phyloP scores from a whole-genome alignment of 2,329 filamentous ascomycete genomes.

The Talaromyces pinophilus region DNA sequence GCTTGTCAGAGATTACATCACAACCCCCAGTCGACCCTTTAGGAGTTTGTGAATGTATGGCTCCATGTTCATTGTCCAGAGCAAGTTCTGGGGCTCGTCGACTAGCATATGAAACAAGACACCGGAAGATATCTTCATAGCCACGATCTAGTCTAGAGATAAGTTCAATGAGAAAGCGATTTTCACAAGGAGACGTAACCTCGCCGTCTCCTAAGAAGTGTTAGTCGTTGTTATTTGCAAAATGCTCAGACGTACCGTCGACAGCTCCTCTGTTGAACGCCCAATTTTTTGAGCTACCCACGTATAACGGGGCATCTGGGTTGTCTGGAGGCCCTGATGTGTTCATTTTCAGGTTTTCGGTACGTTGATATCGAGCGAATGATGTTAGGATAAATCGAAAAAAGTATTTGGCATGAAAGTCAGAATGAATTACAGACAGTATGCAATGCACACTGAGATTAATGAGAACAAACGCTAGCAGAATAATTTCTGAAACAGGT shows the following conservation, averaged over 20 bases:
- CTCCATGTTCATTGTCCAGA: slow-evolving; percentile 28
- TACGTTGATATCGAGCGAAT: background rate
- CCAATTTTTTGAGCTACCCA: slow-evolving; percentile 16
- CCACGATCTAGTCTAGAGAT: slow-evolving; percentile 3
- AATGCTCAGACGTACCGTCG: slow-evolving; percentile 7
- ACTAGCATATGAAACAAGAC: slow-evolving; percentile 18
- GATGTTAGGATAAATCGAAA: background rate
- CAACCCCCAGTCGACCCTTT: slow-evolving; percentile 28
- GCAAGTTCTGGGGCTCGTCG: background rate
- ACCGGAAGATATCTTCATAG: slow-evolving; percentile 13
- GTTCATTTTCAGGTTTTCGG: background rate
- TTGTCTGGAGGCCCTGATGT: slow-evolving; percentile 11
- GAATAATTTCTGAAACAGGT: slow-evolving; percentile 6
- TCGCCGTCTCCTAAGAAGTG: slow-evolving; percentile 13
- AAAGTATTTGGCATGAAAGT: background rate
- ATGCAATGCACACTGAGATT: background rate
- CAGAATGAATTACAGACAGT: background rate
- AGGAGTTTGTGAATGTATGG: slow-evolving; percentile 34
- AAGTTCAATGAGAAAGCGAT: slow-evolving; percentile 20
- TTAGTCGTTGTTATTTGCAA: slow-evolving; percentile 4
- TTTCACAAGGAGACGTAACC: slow-evolving; percentile 15
- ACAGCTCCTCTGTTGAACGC: slow-evolving; percentile 16
- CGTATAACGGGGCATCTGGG: slow-evolving; percentile 19
- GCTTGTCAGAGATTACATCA: background rate
- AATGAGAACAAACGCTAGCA: slow-evolving; percentile 11